These are phyloP conservation scores for Elongisporangium anandrum DNA, from an alignment of 352 stramenopile species.

Conservation along the genomic window DNA sequence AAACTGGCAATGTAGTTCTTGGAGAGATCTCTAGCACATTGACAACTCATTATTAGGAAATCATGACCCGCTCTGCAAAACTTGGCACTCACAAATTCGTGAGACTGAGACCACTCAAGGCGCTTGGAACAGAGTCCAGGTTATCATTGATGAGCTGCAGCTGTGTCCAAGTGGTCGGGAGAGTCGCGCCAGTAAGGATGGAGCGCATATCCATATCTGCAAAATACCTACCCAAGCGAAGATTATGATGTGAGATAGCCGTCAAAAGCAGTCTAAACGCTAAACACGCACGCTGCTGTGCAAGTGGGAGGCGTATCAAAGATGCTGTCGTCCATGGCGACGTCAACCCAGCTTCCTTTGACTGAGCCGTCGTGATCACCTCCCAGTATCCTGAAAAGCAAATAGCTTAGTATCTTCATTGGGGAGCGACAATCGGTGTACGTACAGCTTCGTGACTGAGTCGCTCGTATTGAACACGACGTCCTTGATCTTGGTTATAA, in stretches of 20 bases:
- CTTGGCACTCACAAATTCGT: conserved; percentile 6
- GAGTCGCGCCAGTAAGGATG: conserved; percentile 19
- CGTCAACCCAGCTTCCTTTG: conserved; percentile 39
- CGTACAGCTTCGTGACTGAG: conserved; percentile 30
- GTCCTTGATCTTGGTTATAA: conserved; percentile 35
- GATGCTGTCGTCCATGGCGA: conserved; percentile 45
- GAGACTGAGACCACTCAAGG: conserved; percentile 22
- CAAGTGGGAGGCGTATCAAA: conserved; percentile 33
- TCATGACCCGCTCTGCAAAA: too few species aligned
- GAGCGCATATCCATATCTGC: not conserved
- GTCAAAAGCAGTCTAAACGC: too few species aligned
- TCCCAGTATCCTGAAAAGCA: conserved; percentile 19
- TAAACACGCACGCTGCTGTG: conserved; percentile 12
- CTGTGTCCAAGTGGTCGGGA: conserved; percentile 19
- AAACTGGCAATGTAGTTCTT: conserved; percentile 49
- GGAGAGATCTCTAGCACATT: conserved; percentile 30
- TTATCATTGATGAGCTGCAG: conserved; percentile 48
- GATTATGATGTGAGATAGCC: too few species aligned
- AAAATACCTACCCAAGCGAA: too few species aligned
- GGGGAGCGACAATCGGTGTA: not conserved
- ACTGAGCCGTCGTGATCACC: conserved; percentile 12
- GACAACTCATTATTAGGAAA: too few species aligned
- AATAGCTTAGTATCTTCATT: too few species aligned
- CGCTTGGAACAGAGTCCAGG: conserved; percentile 30
- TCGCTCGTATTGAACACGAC: conserved; percentile 22